Evolutionary conservation across 768 basidiomycete genomes (phyloP).

Genomic region (Pholiota microspora): DNA sequence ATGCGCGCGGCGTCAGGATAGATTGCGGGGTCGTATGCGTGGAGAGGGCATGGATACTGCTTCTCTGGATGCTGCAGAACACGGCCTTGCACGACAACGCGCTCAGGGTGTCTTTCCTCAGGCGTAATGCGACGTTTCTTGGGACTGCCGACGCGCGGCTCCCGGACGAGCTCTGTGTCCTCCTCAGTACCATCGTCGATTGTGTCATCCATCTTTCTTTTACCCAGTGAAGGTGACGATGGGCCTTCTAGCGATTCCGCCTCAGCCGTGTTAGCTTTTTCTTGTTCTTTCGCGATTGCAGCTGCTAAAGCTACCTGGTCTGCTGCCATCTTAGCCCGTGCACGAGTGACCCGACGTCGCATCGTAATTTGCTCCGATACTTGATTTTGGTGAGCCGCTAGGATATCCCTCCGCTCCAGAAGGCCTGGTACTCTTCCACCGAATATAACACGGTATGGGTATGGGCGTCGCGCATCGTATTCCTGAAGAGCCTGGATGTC

Average conservation of each 20-base stretch:
- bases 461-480: conserved; percentile 20
- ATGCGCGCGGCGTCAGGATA: conserved; percentile 35
- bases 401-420: no score
- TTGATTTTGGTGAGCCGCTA: no score
- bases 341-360: no score
- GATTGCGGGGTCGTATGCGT: conserved; percentile 31
- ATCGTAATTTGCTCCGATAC: no score
- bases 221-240: conserved; percentile 3
- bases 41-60: conserved; percentile 36
- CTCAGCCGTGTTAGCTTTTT: conserved; percentile 4
- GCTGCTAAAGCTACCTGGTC: no score
- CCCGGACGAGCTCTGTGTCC: neutral
- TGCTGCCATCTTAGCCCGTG: no score
- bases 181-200: neutral
- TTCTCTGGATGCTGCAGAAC: conserved; percentile 16
- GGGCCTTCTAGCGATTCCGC: conserved; percentile 12
- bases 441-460: conserved; percentile 23
- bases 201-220: neutral
- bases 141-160: conserved; percentile 1
- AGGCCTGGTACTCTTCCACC: no score
- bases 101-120: no score
- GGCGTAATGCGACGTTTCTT: conserved; percentile 14
- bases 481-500: conserved; percentile 33
- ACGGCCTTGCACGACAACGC: neutral
- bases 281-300: no score